Percentiles rank a stretch among this genome's conserved stretches.
Conservation (phyloP, 495 filamentous ascomycete species). For the Tuber indicum region DNA sequence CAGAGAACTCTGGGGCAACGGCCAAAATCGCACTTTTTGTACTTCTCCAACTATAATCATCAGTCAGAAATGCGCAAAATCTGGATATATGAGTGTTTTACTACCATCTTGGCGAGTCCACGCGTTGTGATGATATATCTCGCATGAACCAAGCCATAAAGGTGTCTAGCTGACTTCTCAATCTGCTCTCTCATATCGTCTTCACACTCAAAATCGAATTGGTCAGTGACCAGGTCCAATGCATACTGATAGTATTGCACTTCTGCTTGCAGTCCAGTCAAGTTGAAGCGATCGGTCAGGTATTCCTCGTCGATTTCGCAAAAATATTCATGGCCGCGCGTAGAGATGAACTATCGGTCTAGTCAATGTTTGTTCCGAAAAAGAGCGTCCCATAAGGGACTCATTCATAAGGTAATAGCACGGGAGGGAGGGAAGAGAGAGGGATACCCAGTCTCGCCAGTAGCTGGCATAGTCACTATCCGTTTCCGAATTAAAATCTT, state of each 20-base stretch:
- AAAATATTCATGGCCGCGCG: constrained; percentile 96
- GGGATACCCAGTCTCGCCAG: constrained; percentile 84
- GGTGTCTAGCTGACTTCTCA: constrained; percentile 91
- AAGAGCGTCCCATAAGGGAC: constrained; percentile 4
- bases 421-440: constrained; percentile 11
- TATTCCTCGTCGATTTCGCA: constrained; percentile 99
- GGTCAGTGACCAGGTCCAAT: constrained; percentile 97
- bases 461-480: constrained; percentile 99
- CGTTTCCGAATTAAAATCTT: constrained; percentile 94
- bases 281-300: constrained; percentile 94
- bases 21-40: constrained; percentile 95
- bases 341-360: constrained; percentile 83
- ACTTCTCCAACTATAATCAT: constrained; percentile 76
- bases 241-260: constrained; percentile 99
- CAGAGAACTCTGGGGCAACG: constrained; percentile 97
- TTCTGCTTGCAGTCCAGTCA: constrained; percentile 93
- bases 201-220: constrained; percentile 97
- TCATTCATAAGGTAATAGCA: constrained; percentile 10
- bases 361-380: constrained; percentile 22
- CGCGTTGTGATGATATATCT: constrained; percentile 95
- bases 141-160: constrained; percentile 95
- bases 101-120: constrained; percentile 93
- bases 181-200: constrained; percentile 97
- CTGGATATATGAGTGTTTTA: constrained; percentile 10
- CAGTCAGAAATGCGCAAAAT: constrained; percentile 19